Conservation (phyloP, 345 rosid species). For the Erodium maritimum region DNA sequence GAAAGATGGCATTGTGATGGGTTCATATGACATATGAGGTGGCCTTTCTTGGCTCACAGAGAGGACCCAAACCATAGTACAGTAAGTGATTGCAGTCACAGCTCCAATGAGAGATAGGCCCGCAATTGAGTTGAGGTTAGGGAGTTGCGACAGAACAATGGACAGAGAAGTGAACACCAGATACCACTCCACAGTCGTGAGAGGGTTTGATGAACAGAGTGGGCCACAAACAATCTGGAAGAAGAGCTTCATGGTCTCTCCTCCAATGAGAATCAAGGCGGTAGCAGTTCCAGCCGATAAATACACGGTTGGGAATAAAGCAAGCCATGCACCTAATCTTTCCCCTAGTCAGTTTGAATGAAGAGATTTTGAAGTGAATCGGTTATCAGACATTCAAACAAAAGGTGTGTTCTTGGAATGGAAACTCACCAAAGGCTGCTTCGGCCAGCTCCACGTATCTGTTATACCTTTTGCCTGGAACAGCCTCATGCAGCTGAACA, state of each 20-base stretch:
- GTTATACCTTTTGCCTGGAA: conserved; percentile 89
- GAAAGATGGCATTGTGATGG: conserved; percentile 50
- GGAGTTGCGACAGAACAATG: conserved; percentile 92
- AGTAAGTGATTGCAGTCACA: conserved; percentile 84
- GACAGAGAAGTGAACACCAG: conserved; percentile 87
- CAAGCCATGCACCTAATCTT: conserved; percentile 83
- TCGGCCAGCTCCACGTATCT: conserved; percentile 94
- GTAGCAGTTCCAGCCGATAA: conserved; percentile 95
- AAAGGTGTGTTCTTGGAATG: too few relatives aligned
- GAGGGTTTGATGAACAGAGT: conserved; percentile 70
- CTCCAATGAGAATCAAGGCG: conserved; percentile 83
- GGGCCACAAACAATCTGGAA: conserved; percentile 97
- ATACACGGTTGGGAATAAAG: conserved; percentile 87
- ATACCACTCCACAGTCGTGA: conserved; percentile 94
- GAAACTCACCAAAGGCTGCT: conserved; percentile 93
- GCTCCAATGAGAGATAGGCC: conserved; percentile 94
- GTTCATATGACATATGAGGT: conserved; percentile 60
- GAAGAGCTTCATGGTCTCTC: conserved; percentile 93
- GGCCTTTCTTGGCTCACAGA: conserved; percentile 93
- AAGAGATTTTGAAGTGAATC: too few relatives aligned
- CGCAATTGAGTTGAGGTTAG: conserved; percentile 92
- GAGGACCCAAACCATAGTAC: conserved; percentile 93
- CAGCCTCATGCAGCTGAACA: conserved; percentile 91
- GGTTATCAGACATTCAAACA: too few relatives aligned
- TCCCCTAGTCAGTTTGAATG: conserved; percentile 41